These are phyloP conservation scores for Exserohilum turcica DNA, from an alignment of 2,329 filamentous ascomycete species.

Conservation along the genomic window DNA sequence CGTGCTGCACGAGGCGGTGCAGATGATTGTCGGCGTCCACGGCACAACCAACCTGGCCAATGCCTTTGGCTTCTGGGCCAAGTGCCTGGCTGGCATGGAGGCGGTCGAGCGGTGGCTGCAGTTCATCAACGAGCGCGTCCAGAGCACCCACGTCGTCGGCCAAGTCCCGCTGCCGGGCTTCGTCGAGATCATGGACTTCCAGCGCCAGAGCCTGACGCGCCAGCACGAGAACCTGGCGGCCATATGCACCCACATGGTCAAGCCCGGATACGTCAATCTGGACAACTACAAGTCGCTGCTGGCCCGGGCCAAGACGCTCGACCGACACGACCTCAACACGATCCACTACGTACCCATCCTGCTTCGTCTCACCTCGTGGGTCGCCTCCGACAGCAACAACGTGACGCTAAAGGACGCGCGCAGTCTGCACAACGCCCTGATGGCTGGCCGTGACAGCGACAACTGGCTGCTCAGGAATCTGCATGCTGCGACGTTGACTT, in stretches of 20 bases:
- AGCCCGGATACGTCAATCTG: constrained; percentile 70
- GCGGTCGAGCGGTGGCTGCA: constrained; percentile 79
- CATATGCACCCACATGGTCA: constrained; percentile 79
- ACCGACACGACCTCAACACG: constrained; percentile 74
- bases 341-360: constrained; percentile 85
- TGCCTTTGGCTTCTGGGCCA: constrained; percentile 69
- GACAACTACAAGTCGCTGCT: constrained; percentile 78
- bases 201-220: constrained; percentile 77
- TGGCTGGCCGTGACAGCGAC: constrained; percentile 68
- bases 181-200: constrained; percentile 78
- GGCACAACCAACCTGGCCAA: constrained; percentile 57
- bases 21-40: constrained; percentile 60
- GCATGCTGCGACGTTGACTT: constrained; percentile 76
- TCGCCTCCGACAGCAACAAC: constrained; percentile 74
- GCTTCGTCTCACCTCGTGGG: constrained; percentile 75
- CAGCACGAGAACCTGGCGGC: constrained; percentile 88
- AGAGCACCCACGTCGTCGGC: constrained; percentile 75
- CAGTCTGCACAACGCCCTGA: constrained; percentile 70
- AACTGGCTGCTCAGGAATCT: constrained; percentile 76
- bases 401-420: constrained; percentile 70
- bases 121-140: constrained; percentile 74
- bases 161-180: constrained; percentile 67
- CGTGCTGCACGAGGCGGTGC: constrained; percentile 34
- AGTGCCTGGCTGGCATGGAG: constrained; percentile 76
- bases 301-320: constrained; percentile 68